These are phyloP conservation scores for Leucocoprinus leucothites DNA, from an alignment of 768 basidiomycete genomes.

Conservation along the genomic window DNA sequence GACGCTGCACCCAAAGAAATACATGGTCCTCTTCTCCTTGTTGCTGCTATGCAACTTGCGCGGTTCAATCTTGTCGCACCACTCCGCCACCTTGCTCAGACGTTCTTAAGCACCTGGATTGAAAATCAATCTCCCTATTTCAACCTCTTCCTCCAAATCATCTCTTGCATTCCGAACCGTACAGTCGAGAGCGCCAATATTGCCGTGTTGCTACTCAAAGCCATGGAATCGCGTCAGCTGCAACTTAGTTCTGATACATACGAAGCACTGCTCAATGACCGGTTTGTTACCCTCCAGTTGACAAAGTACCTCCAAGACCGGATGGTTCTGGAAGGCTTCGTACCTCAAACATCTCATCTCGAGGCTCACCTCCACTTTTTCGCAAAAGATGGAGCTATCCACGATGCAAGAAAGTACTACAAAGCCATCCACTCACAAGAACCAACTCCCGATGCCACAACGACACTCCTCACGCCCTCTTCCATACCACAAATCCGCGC, in stretches of 20 bases:
- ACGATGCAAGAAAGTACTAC: slow-evolving; percentile 37
- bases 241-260: slow-evolving; percentile 40
- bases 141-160: slow-evolving; percentile 52
- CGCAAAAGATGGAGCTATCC: slow-evolving; percentile 39
- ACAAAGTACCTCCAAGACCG: slow-evolving; percentile 42
- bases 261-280: slow-evolving; percentile 42
- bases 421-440: slow-evolving; percentile 30
- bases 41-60: slow-evolving; percentile 46
- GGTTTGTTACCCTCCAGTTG: slow-evolving; percentile 48
- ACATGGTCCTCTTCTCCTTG: slow-evolving; percentile 41
- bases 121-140: slow-evolving; percentile 30
- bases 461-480: slow-evolving; percentile 8
- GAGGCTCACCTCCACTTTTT: slow-evolving; percentile 48
- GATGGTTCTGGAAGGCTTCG: slow-evolving; percentile 36
- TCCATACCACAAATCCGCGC: slow-evolving; percentile 28
- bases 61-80: slow-evolving; percentile 45
- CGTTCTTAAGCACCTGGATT: slow-evolving; percentile 31
- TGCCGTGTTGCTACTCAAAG: slow-evolving; percentile 37
- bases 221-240: slow-evolving; percentile 46
- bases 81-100: slow-evolving; percentile 40
- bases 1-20: slow-evolving; percentile 25
- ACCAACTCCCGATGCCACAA: neutral
- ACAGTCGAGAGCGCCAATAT: slow-evolving; percentile 37
- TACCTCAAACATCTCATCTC: slow-evolving; percentile 40
- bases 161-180: slow-evolving; percentile 38